Evolutionary conservation across 2,329 filamentous ascomycete genomes (phyloP).

Genomic region (Claviceps arundinis): DNA sequence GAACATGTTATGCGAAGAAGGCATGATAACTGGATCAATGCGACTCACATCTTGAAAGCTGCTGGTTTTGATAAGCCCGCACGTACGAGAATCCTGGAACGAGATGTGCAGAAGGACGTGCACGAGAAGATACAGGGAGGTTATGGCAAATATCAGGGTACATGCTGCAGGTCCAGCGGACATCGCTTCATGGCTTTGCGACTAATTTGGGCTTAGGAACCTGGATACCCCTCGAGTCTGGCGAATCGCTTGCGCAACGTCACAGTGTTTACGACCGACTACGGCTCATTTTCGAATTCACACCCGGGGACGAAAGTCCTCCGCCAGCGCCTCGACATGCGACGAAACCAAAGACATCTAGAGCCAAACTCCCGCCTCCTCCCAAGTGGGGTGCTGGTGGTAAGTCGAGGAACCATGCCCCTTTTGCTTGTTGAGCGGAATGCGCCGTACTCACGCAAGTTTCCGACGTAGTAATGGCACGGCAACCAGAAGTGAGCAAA

Average conservation of each 20-base stretch:
- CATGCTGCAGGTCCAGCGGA: conserved; percentile 6
- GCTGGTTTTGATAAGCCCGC: conserved; percentile 96
- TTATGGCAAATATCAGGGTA: conserved; percentile 96
- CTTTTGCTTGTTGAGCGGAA: neutral
- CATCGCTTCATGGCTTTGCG: neutral
- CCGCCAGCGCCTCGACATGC: conserved; percentile 89
- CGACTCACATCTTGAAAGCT: conserved; percentile 96
- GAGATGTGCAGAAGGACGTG: conserved; percentile 89
- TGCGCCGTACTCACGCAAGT: conserved; percentile 1
- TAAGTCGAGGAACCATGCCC: conserved; percentile 4
- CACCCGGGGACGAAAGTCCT: conserved; percentile 72
- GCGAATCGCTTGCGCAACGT: conserved; percentile 68
- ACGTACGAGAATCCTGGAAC: conserved; percentile 83
- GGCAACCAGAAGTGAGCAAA: conserved; percentile 50
- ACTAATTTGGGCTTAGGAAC: conserved; percentile 46
- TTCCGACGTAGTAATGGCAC: conserved; percentile 9
- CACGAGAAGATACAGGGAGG: conserved; percentile 98
- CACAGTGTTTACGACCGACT: conserved; percentile 80
- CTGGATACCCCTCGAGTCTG: conserved; percentile 83
- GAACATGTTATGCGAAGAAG: conserved; percentile 93
- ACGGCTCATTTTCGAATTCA: conserved; percentile 77
- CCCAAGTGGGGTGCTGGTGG: conserved; percentile 38
- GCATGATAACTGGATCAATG: conserved; percentile 95
- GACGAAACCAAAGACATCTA: conserved; percentile 69
- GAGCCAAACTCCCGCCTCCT: conserved; percentile 29